Base-by-base conservation (phyloP, 1,284 basidiomycete genomes). In the Puccinia horiana region DNA sequence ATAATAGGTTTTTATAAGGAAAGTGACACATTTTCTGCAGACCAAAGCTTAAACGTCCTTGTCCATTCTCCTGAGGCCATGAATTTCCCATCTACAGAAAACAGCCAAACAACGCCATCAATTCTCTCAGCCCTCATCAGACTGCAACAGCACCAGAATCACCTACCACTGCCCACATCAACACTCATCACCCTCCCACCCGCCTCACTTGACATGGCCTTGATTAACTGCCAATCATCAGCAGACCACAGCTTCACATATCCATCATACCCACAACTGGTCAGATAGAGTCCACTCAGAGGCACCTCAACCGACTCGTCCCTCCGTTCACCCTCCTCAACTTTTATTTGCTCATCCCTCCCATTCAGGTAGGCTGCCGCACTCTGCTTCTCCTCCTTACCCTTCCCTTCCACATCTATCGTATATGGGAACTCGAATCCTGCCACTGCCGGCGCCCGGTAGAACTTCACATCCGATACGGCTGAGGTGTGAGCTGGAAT, bases 241-340 rank as follows among this genome's bases (percentile, higher is more conserved):
- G 96, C 94, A 84, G 93, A 94, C 97, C 97, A 99, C 69, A 99
- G 86, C 86, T 97, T 95, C 84, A 99, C 94, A 82, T 93, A 91
- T 0, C 95, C 94, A 86, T 99, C 97, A 87, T 98, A 99, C 0
- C 96, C 96, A 0, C 93, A 90, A 83, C 94, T 95, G 5, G 94
- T 95, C 82, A 99, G 91, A 89, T 96, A 98, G 78, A 97, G 88
- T 0, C 97, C 97, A 1, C 93, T 92, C 4, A 83, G 58, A 26
- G 69, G 23, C 86, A 74, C 54, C 85, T 84, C 76, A 80, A 83
- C 69, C 84, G 83, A 61, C 56, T 78, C 49, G 44, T 67, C 49
- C 18, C 26, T 58, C n/a, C 84, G 84, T 73, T 83, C 83, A 37
- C 67, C 75, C 29, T 81, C 77, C 61, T 81, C 83, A 18, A 56